Conservation (phyloP, 2,329 filamentous ascomycete genomes). For the Sporothrix dimorphospora region DNA sequence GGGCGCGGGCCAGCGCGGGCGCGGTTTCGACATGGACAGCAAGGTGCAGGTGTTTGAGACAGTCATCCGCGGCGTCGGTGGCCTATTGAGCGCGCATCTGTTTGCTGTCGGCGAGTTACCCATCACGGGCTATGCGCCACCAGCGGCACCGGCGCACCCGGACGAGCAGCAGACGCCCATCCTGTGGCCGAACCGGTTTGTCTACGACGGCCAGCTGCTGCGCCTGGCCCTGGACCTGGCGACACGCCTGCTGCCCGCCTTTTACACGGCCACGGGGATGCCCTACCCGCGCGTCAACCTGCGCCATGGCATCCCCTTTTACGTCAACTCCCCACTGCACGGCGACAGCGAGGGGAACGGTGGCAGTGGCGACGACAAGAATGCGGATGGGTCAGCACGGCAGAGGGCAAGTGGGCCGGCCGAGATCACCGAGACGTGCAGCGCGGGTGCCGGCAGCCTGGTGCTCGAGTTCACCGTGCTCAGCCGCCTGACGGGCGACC, state of each 20-base stretch:
- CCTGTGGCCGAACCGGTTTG: slow-evolving; percentile 73
- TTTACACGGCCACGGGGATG: slow-evolving; percentile 86
- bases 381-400: slow-evolving; percentile 41
- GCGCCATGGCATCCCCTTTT: slow-evolving; percentile 84
- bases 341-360: slow-evolving; percentile 42
- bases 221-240: slow-evolving; percentile 87
- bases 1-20: slow-evolving; percentile 71
- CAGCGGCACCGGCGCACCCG: slow-evolving; percentile 41
- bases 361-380: slow-evolving; percentile 43
- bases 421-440: slow-evolving; percentile 95
- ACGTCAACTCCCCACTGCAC: slow-evolving; percentile 81
- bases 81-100: slow-evolving; percentile 86
- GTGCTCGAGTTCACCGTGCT: slow-evolving; percentile 92
- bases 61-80: slow-evolving; percentile 89
- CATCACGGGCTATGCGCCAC: slow-evolving; percentile 71
- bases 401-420: slow-evolving; percentile 45
- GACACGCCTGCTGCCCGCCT: slow-evolving; percentile 83
- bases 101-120: slow-evolving; percentile 91
- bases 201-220: slow-evolving; percentile 87
- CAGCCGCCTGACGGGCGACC: slow-evolving; percentile 83
- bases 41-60: slow-evolving; percentile 99
- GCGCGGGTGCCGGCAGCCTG: slow-evolving; percentile 92
- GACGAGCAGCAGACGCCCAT: slow-evolving; percentile 54
- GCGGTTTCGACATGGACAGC: slow-evolving; percentile 92
- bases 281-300: slow-evolving; percentile 95